A percentile compares a stretch with the other conserved stretches of the same genome.
phyloP scores from a whole-genome alignment of 768 basidiomycete genomes.

The Russula compacta region DNA sequence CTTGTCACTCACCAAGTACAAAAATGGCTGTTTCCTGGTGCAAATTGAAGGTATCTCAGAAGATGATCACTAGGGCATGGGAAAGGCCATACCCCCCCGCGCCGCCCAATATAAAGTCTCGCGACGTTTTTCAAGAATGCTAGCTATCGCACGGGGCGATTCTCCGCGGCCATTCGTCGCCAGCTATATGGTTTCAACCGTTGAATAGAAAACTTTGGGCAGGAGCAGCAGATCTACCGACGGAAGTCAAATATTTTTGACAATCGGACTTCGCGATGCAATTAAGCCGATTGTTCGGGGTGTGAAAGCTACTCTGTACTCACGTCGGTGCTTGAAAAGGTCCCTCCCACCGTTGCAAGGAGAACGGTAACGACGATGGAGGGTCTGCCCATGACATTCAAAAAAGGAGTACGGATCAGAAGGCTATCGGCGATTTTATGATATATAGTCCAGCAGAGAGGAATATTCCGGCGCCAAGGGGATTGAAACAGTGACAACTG shows the following conservation, averaged over 20 bases:
- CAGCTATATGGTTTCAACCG: not conserved
- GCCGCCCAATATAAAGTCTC: not conserved
- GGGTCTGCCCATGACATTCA: not conserved
- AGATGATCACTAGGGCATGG: not conserved
- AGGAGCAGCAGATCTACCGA: not conserved
- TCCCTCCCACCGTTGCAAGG: too few relatives aligned
- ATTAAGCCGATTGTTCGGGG: not conserved
- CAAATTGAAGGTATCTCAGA: not conserved
- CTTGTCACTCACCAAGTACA: not conserved
- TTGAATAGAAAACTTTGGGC: not conserved
- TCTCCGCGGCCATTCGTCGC: conserved; percentile 5
- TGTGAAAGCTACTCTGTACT: not conserved
- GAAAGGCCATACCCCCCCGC: not conserved
- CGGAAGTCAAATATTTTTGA: not conserved
- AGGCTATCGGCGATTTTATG: not conserved
- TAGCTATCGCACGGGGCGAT: not conserved
- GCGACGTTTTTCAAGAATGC: not conserved
- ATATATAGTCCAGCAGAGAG: not conserved
- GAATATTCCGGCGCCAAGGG: not conserved
- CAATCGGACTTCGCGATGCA: not conserved
- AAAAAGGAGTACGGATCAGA: not conserved
- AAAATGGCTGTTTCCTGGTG: not conserved
- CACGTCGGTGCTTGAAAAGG: not conserved
- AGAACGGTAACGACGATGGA: not conserved
- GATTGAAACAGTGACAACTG: too few relatives aligned